Percentiles rank a stretch among this genome's conserved stretches.
These are phyloP conservation scores for Penicillium pancosmium DNA, from an alignment of 495 filamentous ascomycete species.

Conservation along the genomic window DNA sequence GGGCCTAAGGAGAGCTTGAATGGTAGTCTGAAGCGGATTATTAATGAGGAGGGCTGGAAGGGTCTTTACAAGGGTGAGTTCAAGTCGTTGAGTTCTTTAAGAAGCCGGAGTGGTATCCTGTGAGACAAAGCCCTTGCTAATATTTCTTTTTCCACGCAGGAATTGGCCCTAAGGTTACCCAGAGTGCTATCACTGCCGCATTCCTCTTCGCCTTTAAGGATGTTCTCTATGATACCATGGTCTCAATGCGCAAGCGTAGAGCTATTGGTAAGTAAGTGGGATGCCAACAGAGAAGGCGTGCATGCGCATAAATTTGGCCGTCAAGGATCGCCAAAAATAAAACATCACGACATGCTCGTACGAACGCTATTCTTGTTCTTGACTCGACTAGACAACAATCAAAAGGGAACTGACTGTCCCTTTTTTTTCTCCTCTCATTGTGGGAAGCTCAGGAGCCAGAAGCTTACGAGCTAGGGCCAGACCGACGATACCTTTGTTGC, in stretches of 20 bases:
- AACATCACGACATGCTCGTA: background rate
- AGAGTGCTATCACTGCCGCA: constrained; percentile 94
- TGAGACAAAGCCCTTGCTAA: background rate
- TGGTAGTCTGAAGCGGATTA: constrained; percentile 72
- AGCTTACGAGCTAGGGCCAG: background rate
- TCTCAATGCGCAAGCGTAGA: constrained; percentile 54
- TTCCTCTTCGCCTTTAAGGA: constrained; percentile 99
- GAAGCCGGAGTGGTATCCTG: background rate
- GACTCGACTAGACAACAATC: too few species aligned
- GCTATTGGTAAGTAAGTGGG: constrained; percentile 40
- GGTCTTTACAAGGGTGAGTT: constrained; percentile 86
- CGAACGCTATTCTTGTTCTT: too few species aligned
- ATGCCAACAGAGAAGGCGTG: background rate
- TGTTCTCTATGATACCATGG: constrained; percentile 67
- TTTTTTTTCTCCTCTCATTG: too few species aligned
- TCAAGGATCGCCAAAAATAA: too few species aligned
- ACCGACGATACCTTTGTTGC: background rate
- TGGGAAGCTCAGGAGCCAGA: too few species aligned
- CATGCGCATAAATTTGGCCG: too few species aligned
- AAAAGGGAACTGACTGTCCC: too few species aligned
- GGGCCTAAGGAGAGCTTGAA: constrained; percentile 71
- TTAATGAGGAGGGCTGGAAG: constrained; percentile 83
- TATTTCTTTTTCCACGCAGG: constrained; percentile 50
- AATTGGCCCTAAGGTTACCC: constrained; percentile 92
- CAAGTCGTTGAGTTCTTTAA: background rate